These are phyloP conservation scores for Hansenula sp. DNA, from an alignment of 1,139 yeast species.

Conservation along the genomic window DNA sequence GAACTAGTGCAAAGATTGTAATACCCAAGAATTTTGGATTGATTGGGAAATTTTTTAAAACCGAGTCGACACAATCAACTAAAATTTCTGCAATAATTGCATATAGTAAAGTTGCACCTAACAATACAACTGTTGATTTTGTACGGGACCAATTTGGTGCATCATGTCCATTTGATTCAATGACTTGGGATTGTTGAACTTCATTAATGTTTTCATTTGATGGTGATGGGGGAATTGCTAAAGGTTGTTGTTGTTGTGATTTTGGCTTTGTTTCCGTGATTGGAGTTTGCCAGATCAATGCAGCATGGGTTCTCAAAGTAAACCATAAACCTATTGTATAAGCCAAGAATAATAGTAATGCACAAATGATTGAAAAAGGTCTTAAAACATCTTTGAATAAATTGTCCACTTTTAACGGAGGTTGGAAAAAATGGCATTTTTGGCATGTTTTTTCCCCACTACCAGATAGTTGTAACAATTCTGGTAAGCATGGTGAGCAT, in stretches of 20 bases:
- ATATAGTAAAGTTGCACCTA: conserved; percentile 81
- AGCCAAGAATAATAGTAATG: conserved; percentile 74
- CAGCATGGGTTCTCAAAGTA: conserved; percentile 94
- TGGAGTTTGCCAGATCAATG: conserved; percentile 87
- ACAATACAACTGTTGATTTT: conserved; percentile 79
- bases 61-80: conserved; percentile 92
- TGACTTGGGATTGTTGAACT: conserved; percentile 27
- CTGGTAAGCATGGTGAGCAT: conserved; percentile 42
- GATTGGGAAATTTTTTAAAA: conserved; percentile 69
- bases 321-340: conserved; percentile 90
- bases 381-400: conserved; percentile 63
- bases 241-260: conserved; percentile 16
- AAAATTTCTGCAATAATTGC: conserved; percentile 94
- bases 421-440: conserved; percentile 77
- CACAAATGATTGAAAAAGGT: conserved; percentile 83
- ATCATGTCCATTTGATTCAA: conserved; percentile 72
- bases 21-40: conserved; percentile 89
- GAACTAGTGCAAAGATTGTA: conserved; percentile 92
- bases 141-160: conserved; percentile 96
- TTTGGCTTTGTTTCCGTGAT: conserved; percentile 28
- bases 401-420: conserved; percentile 59
- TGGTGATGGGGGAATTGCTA: conserved; percentile 12
- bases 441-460: conserved; percentile 40
- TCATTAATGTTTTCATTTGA: conserved; percentile 12
- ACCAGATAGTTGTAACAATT: conserved; percentile 2